These are phyloP conservation scores for Begonia masoniana DNA, from an alignment of 306 rosid species.

Conservation along the genomic window DNA sequence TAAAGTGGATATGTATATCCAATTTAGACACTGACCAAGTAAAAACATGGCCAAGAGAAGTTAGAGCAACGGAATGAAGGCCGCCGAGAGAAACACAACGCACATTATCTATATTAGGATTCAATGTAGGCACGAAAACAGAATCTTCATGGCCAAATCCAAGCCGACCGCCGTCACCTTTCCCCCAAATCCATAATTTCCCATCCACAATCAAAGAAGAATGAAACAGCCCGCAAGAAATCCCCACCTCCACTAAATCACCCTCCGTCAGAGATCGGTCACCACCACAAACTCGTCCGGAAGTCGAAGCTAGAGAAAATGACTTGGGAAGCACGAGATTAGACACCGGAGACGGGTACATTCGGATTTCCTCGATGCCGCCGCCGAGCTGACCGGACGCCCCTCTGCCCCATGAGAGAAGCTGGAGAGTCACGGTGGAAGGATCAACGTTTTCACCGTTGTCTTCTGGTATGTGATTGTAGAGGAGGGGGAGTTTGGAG, in stretches of 20 bases:
- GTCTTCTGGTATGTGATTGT: constrained; percentile 26
- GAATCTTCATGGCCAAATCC: constrained; percentile 24
- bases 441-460: constrained; percentile 2
- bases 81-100: constrained; percentile 63
- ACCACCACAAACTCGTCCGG: constrained; percentile 20
- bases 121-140: constrained; percentile 48
- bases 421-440: constrained; percentile 31
- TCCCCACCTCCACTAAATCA: constrained; percentile 34
- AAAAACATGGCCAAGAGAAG: constrained; percentile 47
- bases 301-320: constrained; percentile 36
- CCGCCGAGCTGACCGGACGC: constrained; percentile 98
- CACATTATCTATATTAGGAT: constrained; percentile 46
- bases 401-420: constrained; percentile 90
- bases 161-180: constrained; percentile 88
- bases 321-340: constrained; percentile 44
- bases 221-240: constrained; percentile 91
- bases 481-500: constrained; percentile 25
- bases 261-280: neutral
- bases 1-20: too few species aligned
- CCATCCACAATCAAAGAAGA: constrained; percentile 50
- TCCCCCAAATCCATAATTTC: constrained; percentile 82
- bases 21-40: constrained; percentile 42
- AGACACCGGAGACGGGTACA: constrained; percentile 79
- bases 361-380: constrained; percentile 70
- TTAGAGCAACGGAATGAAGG: constrained; percentile 64